Evolutionary conservation across 495 filamentous ascomycete species (phyloP), one percentile per base, ranked within the genome.

Genomic region (Xylaria palmicola): DNA sequence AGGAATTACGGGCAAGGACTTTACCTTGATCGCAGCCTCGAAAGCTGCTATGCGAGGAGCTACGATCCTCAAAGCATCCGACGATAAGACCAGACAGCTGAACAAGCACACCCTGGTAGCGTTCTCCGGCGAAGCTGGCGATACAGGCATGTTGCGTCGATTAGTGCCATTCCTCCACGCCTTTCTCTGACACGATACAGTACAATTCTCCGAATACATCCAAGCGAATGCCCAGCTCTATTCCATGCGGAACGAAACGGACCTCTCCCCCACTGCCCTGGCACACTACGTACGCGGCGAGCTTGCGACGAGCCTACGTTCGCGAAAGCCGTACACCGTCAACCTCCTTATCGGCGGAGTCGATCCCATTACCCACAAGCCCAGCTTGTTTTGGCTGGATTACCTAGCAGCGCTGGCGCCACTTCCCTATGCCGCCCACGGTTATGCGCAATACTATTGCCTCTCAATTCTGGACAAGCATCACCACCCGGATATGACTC

Each of bases 131-230:
- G 94, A 99, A 80, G 88, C 95, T 59, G 94, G 94, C 69, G 94
- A 99, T 73, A 98, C 95, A 65, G 86, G 93, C 97, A 82, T 63
- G 76, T 49, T 19, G 29, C 32, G 15, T 59, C 36, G 3, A 15
- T 1, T 19, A 8, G 17, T 6, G 17, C 29, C 20, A 30, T 10
- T 15, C 41, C 13, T 56, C 8, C 15, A 24, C 45, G 37, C 22
- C 51, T 64, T 57, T 34, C 55, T 68, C 75, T 79, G 67, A 81
- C 65, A 10, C 47, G 48, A 60, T 26, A 47, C 73, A 96, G 94
- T 98, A 50, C 94, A 99, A 86, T 99, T 99, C 75, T 91, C 94
- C 69, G 94, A 99, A 81, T 98, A 92, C 79, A 92, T 98, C 77
- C 92, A 97, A 85, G 95, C 94, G 64, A 98, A 99, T 72, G 88